Evolutionary conservation across 495 filamentous ascomycete species (phyloP).

Genomic region (Collariella sp.): DNA sequence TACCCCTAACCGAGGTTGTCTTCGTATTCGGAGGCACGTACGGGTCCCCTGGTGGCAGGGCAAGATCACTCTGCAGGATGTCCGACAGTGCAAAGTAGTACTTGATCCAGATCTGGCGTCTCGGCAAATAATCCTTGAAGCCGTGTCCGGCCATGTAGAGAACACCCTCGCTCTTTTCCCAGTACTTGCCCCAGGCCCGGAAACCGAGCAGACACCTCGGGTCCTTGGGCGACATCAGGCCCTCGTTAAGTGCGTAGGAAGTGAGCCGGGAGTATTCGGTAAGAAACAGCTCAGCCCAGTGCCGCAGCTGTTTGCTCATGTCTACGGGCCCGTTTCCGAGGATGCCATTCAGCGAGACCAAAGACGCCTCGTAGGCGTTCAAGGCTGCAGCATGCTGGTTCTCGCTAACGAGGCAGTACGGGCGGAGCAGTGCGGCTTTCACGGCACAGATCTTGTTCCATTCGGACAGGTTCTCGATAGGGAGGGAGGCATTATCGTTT

Average conservation of each 20-base stretch:
- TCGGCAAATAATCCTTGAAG: slow-evolving; percentile 40
- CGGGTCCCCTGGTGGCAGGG: slow-evolving; percentile 42
- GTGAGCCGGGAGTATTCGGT: slow-evolving; percentile 61
- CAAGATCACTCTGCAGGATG: slow-evolving; percentile 48
- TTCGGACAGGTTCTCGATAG: slow-evolving; percentile 43
- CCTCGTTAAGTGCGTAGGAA: slow-evolving; percentile 45
- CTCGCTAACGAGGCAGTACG: slow-evolving; percentile 55
- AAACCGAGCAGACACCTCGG: slow-evolving; percentile 47
- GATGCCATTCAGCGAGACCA: slow-evolving; percentile 48
- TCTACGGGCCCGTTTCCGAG: slow-evolving; percentile 29
- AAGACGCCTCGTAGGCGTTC: slow-evolving; percentile 51
- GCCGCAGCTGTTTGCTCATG: slow-evolving; percentile 50
- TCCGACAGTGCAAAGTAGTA: slow-evolving; percentile 70
- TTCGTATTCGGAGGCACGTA: slow-evolving; percentile 30
- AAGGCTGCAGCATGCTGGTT: slow-evolving; percentile 48
- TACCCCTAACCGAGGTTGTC: slow-evolving; percentile 48
- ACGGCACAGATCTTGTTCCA: slow-evolving; percentile 77
- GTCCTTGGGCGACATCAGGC: slow-evolving; percentile 37
- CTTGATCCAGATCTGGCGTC: slow-evolving; percentile 62
- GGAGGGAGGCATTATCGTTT: slow-evolving; percentile 22
- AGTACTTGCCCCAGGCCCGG: slow-evolving; percentile 54
- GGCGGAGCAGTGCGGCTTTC: slow-evolving; percentile 68
- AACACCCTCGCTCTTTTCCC: slow-evolving; percentile 29
- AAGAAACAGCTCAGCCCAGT: slow-evolving; percentile 72
- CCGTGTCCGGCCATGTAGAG: slow-evolving; percentile 37